Evolutionary conservation across 108 stramenopile genomes (phyloP), one percentile per base, ranked within the genome.

Genomic region (Nitzschia sp.): DNA sequence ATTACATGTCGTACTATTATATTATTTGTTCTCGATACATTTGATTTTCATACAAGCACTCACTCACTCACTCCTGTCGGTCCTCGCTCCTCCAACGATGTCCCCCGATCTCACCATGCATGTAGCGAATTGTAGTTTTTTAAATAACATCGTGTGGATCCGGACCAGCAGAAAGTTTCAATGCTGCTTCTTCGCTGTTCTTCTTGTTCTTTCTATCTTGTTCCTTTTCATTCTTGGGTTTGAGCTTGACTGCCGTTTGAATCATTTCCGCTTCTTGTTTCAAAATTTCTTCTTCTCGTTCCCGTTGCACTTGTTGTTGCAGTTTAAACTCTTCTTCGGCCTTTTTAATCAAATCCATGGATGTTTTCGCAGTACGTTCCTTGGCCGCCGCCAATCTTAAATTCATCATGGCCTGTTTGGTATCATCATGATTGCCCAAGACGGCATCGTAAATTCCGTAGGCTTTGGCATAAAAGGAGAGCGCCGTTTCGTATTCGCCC

Each of bases 401-500:
- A 34, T 76, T 69, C 66, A 68, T 61, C 44, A 76, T 33, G 27
- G 68, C 63, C 21, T 68, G 68, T 44, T 69, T 76, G 11, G 75
- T 76, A 23, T 76, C 75, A 34, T 62, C 61, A 48, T 69, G 68
- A 50, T 68, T 59, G 28, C 75, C 75, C 22, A 76, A 50, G 21
- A 66, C 57, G 31, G 68, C 36, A 45, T 76, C 75, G 52, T 32
- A 76, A 32, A 76, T 76, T 1, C 75, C 75, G 25, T 76, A 76
- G 4, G 75, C 53, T 31, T 76, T 76, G 41, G 68, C 68, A 47
- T 69, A 76, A 48, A 76, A 76, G 44, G 52, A 55, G 23, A 76
- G 63, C 1, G 75, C 75, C n/a, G 75, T 69, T 46, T 76, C 75
- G 63, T 76, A 76, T 58, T 76, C 75, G 35, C 75, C 75, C 54